Conservation (phyloP, 495 filamentous ascomycete species). For the Lentithecium fluviatile region DNA sequence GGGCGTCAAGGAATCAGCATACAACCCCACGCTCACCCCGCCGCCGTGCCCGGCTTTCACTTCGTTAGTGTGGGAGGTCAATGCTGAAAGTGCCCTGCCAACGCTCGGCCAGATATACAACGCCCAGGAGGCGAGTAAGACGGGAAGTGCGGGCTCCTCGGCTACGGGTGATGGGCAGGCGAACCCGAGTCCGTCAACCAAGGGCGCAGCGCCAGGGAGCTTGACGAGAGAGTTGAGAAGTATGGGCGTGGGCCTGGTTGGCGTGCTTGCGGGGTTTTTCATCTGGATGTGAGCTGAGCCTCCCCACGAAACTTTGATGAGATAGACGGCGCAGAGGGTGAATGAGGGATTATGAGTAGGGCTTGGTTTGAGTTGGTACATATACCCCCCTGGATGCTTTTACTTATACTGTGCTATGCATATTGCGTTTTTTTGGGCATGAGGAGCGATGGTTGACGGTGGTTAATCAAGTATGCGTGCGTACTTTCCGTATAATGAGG, state of each 20-base stretch:
- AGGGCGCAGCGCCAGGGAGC: slow-evolving; percentile 22
- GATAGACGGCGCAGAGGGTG: too few species aligned
- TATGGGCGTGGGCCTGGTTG: slow-evolving; percentile 29
- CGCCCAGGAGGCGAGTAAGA: slow-evolving; percentile 7
- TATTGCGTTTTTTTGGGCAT: too few species aligned
- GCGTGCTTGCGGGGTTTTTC: slow-evolving; percentile 27
- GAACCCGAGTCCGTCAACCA: slow-evolving; percentile 12
- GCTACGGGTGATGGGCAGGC: not conserved
- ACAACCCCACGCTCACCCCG: slow-evolving; percentile 61
- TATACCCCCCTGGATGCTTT: too few species aligned
- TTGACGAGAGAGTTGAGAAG: slow-evolving; percentile 20
- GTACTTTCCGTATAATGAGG: too few species aligned
- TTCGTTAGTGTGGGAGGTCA: slow-evolving; percentile 65
- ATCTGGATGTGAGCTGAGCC: slow-evolving; percentile 33
- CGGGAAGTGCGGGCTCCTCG: not conserved
- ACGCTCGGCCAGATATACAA: slow-evolving; percentile 57
- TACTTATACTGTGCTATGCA: too few species aligned
- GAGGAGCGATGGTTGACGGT: too few species aligned
- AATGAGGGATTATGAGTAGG: too few species aligned
- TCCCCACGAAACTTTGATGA: too few species aligned
- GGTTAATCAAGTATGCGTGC: too few species aligned
- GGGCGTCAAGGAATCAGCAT: slow-evolving; percentile 62
- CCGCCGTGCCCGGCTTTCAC: slow-evolving; percentile 72
- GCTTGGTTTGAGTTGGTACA: too few species aligned
- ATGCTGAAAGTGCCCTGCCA: slow-evolving; percentile 66